Base-by-base conservation (phyloP, 2,329 filamentous ascomycete species). In the Penicillium sp. region DNA sequence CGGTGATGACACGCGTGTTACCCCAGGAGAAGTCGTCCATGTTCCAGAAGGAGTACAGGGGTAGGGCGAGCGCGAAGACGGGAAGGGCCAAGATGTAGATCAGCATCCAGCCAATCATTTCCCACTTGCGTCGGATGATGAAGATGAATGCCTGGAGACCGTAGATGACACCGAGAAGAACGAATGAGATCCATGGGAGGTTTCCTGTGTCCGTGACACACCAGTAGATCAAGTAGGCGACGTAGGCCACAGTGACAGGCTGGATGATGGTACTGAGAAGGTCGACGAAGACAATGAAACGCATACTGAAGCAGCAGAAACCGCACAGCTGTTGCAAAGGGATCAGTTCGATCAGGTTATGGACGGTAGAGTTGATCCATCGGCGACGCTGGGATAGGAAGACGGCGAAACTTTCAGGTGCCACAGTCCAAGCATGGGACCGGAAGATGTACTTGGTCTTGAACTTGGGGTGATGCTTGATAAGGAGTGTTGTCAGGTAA, bases 11-110 rank as follows among this genome's bases (percentile, higher is more conserved):
- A 83, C 93, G 92, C 35, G 93, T 98, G 73, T 96, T 98, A 73
- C 93, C 93, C 93, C 93, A 98, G 63, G 87, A 88, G 81, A 98
- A 98, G 74, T 98, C 93, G 71, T 98, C 93, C 93, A 97, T 97
- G 75, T 96, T 82, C 93, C 93, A 98, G 81, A 98, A 98, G 43
- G 92, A 81, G 71, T 97, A 97, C 25, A 98, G 75, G 0, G 93
- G 93, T 39, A 98, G 80, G 50, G 81, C 90, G 56, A 95, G 89
- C 38, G 88, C 86, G 79, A 95, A 98, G 56, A 98, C 82, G 0
- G 92, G 92, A 54, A 95, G 87, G 47, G 93, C 92, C 27, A 93
- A 56, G 52, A 98, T 81, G 72, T 98, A 98, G 55, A 98, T 83
- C 60, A 98, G 78, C 90, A 98, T 96, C 93, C 93, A 98, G 31